phyloP scores from a whole-genome alignment of 2,329 filamentous ascomycete species.

The Apiospora marii region DNA sequence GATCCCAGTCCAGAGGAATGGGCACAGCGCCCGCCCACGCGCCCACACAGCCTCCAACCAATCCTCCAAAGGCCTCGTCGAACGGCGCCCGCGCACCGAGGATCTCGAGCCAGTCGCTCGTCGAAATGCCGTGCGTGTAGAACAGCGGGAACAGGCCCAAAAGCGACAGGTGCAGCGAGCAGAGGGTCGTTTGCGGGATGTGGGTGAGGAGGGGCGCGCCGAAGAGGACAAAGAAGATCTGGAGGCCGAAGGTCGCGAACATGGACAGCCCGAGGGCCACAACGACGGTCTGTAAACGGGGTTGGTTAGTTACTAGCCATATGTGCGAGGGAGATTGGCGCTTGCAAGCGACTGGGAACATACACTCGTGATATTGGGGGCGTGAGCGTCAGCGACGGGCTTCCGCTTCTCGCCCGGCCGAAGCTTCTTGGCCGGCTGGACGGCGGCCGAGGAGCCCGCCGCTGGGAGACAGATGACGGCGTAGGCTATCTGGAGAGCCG shows the following conservation, averaged over 20 bases:
- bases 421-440: slow-evolving; percentile 54
- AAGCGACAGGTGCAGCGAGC: slow-evolving; percentile 81
- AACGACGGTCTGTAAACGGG: slow-evolving; percentile 69
- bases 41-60: slow-evolving; percentile 79
- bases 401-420: slow-evolving; percentile 65
- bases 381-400: slow-evolving; percentile 46
- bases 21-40: slow-evolving; percentile 95
- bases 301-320: slow-evolving; percentile 34
- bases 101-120: slow-evolving; percentile 73
- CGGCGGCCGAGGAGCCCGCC: slow-evolving; percentile 55
- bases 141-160: slow-evolving; percentile 82
- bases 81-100: slow-evolving; percentile 73
- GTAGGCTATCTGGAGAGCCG: slow-evolving; percentile 70
- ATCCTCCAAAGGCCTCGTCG: slow-evolving; percentile 84
- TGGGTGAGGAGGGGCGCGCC: slow-evolving; percentile 90
- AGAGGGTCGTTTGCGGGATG: slow-evolving; percentile 77
- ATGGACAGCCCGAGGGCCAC: slow-evolving; percentile 67
- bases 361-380: slow-evolving; percentile 57
- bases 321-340: background rate
- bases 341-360: slow-evolving; percentile 34
- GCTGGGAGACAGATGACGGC: slow-evolving; percentile 69
- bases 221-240: slow-evolving; percentile 80
- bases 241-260: slow-evolving; percentile 46
- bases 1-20: slow-evolving; percentile 96
- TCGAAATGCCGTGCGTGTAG: slow-evolving; percentile 84